These are phyloP conservation scores for Tylopilus rubrobrunneus DNA, from an alignment of 768 basidiomycete species.

Conservation along the genomic window DNA sequence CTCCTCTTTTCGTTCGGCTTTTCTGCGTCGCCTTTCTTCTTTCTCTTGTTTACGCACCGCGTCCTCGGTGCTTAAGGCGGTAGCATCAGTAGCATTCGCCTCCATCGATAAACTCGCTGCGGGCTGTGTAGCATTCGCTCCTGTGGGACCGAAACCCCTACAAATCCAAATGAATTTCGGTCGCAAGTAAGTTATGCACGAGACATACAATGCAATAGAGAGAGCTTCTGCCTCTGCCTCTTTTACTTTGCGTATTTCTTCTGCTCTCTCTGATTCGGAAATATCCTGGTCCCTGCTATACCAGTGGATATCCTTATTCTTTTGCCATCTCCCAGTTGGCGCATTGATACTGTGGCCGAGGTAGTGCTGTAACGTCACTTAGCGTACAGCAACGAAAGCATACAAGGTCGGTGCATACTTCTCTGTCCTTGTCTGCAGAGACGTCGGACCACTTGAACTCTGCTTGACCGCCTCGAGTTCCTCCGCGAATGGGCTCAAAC, in stretches of 20 bases:
- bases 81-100: slow-evolving; percentile 11
- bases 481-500: slow-evolving; percentile 85
- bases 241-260: slow-evolving; percentile 80
- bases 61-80: slow-evolving; percentile 23
- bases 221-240: slow-evolving; percentile 89
- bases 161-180: slow-evolving; percentile 10
- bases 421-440: slow-evolving; percentile 89
- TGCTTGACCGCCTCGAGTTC: slow-evolving; percentile 88
- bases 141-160: slow-evolving; percentile 70
- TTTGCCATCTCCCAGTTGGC: slow-evolving; percentile 95
- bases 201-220: slow-evolving; percentile 68
- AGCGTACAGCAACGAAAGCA: not conserved
- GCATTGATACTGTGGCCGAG: slow-evolving; percentile 94
- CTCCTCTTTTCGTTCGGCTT: slow-evolving; percentile 56
- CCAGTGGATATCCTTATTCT: slow-evolving; percentile 97
- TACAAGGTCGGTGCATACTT: slow-evolving; percentile 44
- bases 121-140: slow-evolving; percentile 32
- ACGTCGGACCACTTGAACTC: slow-evolving; percentile 92
- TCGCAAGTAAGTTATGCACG: not conserved
- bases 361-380: slow-evolving; percentile 62
- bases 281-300: slow-evolving; percentile 63
- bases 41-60: slow-evolving; percentile 35
- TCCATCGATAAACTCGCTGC: slow-evolving; percentile 17
- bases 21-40: slow-evolving; percentile 49
- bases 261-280: slow-evolving; percentile 46